Conservation (phyloP, 2,329 filamentous ascomycete species). For the Ambrosiella xylebori region DNA sequence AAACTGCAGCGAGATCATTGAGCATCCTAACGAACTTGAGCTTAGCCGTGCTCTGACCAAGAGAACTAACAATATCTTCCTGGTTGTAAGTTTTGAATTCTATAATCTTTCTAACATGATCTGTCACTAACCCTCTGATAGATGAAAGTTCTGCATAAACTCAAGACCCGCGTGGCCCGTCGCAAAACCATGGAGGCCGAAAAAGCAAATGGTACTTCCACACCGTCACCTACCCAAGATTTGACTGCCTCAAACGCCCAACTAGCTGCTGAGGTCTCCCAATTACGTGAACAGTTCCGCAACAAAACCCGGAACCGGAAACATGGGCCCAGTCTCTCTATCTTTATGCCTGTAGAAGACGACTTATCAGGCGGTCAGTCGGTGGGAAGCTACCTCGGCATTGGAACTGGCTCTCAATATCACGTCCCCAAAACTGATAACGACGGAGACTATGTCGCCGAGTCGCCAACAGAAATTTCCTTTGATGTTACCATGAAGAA, state of each 20-base stretch:
- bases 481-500: constrained; percentile 66
- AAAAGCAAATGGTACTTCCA: background rate
- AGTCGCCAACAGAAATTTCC: constrained; percentile 70
- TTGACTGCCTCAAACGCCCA: constrained; percentile 7
- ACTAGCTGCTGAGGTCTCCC: constrained; percentile 7
- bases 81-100: constrained; percentile 43
- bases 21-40: constrained; percentile 76
- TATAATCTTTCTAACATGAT: background rate
- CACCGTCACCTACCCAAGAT: constrained; percentile 10
- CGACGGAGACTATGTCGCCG: constrained; percentile 24
- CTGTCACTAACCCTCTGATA: constrained; percentile 19
- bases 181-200: constrained; percentile 7
- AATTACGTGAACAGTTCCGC: constrained; percentile 4
- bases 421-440: constrained; percentile 28
- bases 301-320: background rate
- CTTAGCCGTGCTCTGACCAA: constrained; percentile 79
- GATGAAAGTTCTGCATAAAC: constrained; percentile 83
- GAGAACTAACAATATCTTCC: constrained; percentile 73
- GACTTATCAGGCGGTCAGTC: background rate
- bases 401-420: constrained; percentile 41
- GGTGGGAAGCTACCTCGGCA: constrained; percentile 43
- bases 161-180: constrained; percentile 52
- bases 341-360: background rate
- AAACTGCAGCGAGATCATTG: constrained; percentile 67
- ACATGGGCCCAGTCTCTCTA: constrained; percentile 20